phyloP scores from a whole-genome alignment of 108 stramenopile genomes.

The Skeletonema costatum region DNA sequence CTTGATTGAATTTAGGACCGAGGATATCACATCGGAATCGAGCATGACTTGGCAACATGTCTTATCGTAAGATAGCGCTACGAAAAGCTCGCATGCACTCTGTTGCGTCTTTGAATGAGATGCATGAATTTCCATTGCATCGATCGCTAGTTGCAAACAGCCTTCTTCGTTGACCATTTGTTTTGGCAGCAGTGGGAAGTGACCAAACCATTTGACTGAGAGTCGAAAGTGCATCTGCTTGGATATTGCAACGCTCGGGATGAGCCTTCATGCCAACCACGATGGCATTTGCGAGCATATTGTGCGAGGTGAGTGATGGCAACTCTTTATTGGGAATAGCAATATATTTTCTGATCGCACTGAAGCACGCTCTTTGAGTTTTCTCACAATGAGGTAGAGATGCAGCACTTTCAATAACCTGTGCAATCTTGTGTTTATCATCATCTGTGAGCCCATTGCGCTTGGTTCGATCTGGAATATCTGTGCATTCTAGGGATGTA shows the following conservation, averaged over 20 bases:
- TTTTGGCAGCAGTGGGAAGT: background rate
- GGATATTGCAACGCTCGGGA: background rate
- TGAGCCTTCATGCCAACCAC: constrained; percentile 19
- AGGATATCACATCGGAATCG: constrained; percentile 11
- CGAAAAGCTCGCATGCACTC: constrained; percentile 11
- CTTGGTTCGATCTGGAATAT: background rate
- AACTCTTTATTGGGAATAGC: background rate
- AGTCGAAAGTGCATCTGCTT: constrained; percentile 25
- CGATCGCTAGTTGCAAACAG: constrained; percentile 13
- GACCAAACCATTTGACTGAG: constrained; percentile 27
- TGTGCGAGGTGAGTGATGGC: background rate
- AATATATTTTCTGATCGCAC: constrained; percentile 14
- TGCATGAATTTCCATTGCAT: constrained; percentile 25
- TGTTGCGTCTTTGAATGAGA: constrained; percentile 18
- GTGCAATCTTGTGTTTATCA: background rate
- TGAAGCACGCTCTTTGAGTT: constrained; percentile 7
- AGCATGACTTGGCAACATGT: constrained; percentile 30
- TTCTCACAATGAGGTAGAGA: background rate
- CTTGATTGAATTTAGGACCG: constrained; percentile 21
- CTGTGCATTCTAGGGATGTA: background rate
- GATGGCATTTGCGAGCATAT: constrained; percentile 16
- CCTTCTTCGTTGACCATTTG: constrained; percentile 5
- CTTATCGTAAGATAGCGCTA: constrained; percentile 24
- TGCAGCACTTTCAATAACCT: background rate
- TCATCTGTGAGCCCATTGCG: background rate